Conservation (phyloP, 371 early-diverging fungal genomes). For the Umbelopsis sp. region DNA sequence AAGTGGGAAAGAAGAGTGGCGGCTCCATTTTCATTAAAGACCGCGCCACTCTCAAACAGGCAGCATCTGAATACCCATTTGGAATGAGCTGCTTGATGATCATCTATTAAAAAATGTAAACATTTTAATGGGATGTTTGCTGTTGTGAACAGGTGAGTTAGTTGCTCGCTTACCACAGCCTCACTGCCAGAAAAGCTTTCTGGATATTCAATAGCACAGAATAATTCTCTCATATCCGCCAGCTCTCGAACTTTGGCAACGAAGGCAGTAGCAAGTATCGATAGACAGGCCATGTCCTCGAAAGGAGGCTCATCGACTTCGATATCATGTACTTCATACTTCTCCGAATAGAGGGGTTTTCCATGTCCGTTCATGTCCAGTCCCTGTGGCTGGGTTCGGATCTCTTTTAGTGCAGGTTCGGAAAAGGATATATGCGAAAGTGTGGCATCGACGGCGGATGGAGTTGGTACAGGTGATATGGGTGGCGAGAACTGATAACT, state of each 20-base stretch:
- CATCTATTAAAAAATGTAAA: not conserved
- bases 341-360: not conserved
- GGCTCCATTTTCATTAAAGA: slow-evolving; percentile 34
- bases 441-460: not conserved
- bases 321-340: slow-evolving; percentile 7
- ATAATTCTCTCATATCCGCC: slow-evolving; percentile 37
- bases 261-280: slow-evolving; percentile 33
- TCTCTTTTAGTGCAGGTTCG: not conserved
- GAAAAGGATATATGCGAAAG: not conserved
- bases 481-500: slow-evolving; percentile 1
- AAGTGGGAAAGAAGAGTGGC: slow-evolving; percentile 33
- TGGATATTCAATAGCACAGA: slow-evolving; percentile 50
- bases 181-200: slow-evolving; percentile 51
- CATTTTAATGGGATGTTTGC: too few relatives aligned
- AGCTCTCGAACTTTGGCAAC: slow-evolving; percentile 30
- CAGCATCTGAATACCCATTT: slow-evolving; percentile 8
- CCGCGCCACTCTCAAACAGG: slow-evolving; percentile 33
- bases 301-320: slow-evolving; percentile 1
- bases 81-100: slow-evolving; percentile 14
- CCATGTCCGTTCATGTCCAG: not conserved
- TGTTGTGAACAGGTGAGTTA: too few relatives aligned
- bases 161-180: slow-evolving; percentile 40
- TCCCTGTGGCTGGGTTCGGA: slow-evolving; percentile 12
- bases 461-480: not conserved
- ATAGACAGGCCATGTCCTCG: slow-evolving; percentile 25